A percentile compares a stretch with the other conserved stretches of the same genome.
phyloP scores from a whole-genome alignment of 371 early-diverging fungal species.

The Apophysomyces elegans region DNA sequence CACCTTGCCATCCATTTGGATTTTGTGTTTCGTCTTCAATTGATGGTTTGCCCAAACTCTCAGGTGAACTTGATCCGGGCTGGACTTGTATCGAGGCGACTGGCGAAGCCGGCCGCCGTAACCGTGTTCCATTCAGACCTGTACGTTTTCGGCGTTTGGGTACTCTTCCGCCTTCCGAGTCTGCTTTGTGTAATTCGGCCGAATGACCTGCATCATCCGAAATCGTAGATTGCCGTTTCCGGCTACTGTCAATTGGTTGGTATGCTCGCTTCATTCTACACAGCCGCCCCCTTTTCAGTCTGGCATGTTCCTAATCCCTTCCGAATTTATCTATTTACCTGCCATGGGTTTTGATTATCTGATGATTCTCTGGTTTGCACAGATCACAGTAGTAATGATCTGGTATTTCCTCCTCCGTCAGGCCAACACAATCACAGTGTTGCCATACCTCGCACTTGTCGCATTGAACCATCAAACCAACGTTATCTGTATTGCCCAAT shows the following conservation, averaged over 20 bases:
- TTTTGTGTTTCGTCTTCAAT: background rate
- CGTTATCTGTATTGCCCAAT: conserved; percentile 54
- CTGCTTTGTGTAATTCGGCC: conserved; percentile 7
- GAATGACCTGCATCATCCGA: conserved; percentile 8
- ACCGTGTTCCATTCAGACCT: conserved; percentile 1
- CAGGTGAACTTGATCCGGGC: conserved; percentile 1
- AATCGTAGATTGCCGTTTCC: conserved; percentile 6
- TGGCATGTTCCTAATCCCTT: conserved; percentile 22
- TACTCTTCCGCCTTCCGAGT: conserved; percentile 2
- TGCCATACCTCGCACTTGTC: conserved; percentile 92
- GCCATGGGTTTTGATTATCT: conserved; percentile 39
- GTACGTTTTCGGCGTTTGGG: conserved; percentile 11
- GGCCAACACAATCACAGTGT: conserved; percentile 85
- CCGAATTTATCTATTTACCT: conserved; percentile 40
- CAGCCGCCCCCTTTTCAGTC: conserved; percentile 24
- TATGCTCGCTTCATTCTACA: conserved; percentile 29
- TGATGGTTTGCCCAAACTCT: background rate
- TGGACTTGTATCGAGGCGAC: background rate
- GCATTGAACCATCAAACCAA: conserved; percentile 89
- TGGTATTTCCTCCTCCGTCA: conserved; percentile 70
- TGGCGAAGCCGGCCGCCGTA: conserved; percentile 8
- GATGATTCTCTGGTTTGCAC: conserved; percentile 81
- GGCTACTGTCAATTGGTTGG: conserved; percentile 17
- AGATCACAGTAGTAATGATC: conserved; percentile 89
- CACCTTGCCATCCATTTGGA: background rate